phyloP scores from a whole-genome alignment of 1,284 basidiomycete species.

The Ustilago xerochloae region DNA sequence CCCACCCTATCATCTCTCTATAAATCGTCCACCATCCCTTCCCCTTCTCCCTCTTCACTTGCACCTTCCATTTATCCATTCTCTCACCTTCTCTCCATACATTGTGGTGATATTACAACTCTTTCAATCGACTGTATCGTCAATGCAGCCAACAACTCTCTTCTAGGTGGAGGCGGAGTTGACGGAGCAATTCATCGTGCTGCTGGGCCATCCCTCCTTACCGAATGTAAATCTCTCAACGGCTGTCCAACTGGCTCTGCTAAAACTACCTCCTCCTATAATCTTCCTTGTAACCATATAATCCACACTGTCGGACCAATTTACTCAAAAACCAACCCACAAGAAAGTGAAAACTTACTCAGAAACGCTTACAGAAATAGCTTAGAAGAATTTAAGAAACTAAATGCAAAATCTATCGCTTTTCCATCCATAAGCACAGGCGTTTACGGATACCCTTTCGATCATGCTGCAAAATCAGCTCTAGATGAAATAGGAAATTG shows the following conservation, averaged over 20 bases:
- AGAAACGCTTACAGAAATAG: slow-evolving; percentile 53
- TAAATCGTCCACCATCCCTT: slow-evolving; percentile 2
- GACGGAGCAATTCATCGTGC: slow-evolving; percentile 88
- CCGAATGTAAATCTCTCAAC: slow-evolving; percentile 75
- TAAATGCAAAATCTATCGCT: slow-evolving; percentile 41
- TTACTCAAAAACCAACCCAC: slow-evolving; percentile 69
- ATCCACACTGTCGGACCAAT: slow-evolving; percentile 93
- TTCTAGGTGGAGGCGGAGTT: slow-evolving; percentile 70
- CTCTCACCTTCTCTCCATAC: slow-evolving; percentile 9
- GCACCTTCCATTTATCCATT: slow-evolving; percentile 25
- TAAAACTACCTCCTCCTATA: slow-evolving; percentile 76
- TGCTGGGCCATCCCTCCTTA: slow-evolving; percentile 78
- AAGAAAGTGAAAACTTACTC: slow-evolving; percentile 69
- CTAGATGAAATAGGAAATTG: slow-evolving; percentile 51
- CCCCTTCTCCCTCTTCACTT: slow-evolving; percentile 12
- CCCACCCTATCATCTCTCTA: slow-evolving; percentile 35
- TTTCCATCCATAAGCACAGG: slow-evolving; percentile 66
- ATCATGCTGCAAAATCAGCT: slow-evolving; percentile 49
- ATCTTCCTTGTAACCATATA: slow-evolving; percentile 75
- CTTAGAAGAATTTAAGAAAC: slow-evolving; percentile 41
- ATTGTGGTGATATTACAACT: slow-evolving; percentile 36
- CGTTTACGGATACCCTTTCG: slow-evolving; percentile 65
- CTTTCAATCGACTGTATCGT: slow-evolving; percentile 61
- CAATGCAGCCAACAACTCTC: slow-evolving; percentile 61
- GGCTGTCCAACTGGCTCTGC: slow-evolving; percentile 85